Evolutionary conservation across 495 filamentous ascomycete genomes (phyloP).

Genomic region (Aspergillus coremiiformis): DNA sequence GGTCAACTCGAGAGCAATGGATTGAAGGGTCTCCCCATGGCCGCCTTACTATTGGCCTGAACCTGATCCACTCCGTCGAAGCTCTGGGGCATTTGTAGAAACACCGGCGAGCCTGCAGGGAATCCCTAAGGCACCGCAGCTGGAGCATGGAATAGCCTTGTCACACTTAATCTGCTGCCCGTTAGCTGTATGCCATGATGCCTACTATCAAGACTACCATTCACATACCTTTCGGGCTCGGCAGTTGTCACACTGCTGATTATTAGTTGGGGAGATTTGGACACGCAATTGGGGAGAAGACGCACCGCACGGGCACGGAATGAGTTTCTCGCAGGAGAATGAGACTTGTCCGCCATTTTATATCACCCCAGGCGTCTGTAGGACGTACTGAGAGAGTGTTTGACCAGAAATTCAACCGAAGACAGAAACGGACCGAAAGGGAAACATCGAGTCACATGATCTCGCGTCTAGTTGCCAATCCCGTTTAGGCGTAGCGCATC

Average conservation of each 20-base stretch:
- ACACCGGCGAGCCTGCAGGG: slow-evolving; percentile 10
- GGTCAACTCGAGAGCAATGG: neutral
- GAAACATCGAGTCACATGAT: neutral
- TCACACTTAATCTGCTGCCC: slow-evolving; percentile 20
- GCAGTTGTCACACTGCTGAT: slow-evolving; percentile 21
- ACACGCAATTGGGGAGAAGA: neutral
- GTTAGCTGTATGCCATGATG: neutral
- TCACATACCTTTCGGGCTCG: slow-evolving; percentile 19
- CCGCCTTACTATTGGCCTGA: slow-evolving; percentile 14
- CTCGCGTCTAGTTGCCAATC: neutral
- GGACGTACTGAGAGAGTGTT: neutral
- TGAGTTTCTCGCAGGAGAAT: slow-evolving; percentile 6
- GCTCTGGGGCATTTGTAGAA: neutral
- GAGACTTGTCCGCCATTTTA: slow-evolving; percentile 7
- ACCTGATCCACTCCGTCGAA: slow-evolving; percentile 1
- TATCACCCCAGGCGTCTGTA: too few species aligned
- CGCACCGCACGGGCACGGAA: slow-evolving; percentile 20
- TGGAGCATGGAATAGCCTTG: slow-evolving; percentile 19
- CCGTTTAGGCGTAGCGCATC: neutral
- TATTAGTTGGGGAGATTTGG: neutral
- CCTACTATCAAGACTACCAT: too few species aligned
- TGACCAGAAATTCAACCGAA: neutral
- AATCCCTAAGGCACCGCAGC: slow-evolving; percentile 17
- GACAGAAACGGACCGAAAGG: neutral
- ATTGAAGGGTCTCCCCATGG: neutral